Conservation (phyloP, 805 yeast genomes). For the Metschnikowia corniflorae region DNA sequence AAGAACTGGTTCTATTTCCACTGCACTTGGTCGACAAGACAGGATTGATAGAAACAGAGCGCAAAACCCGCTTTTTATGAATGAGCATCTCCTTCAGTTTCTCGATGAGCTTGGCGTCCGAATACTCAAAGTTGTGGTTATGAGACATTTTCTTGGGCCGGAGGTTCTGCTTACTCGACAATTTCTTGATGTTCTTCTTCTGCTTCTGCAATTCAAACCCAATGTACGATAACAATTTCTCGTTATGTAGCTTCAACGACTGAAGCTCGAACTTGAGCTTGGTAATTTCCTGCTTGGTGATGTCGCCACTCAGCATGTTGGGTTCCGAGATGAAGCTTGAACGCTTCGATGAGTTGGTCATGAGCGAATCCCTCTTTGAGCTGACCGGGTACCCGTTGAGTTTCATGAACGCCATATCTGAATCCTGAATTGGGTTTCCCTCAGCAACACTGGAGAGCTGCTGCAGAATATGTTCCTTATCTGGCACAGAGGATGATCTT, state of each 20-base stretch:
- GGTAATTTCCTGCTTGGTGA: constrained; percentile 46
- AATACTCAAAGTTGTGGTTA: constrained; percentile 35
- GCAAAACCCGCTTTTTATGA: constrained; percentile 39
- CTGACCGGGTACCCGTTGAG: constrained; percentile 25
- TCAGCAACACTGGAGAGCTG: constrained; percentile 17
- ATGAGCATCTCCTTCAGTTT: constrained; percentile 45
- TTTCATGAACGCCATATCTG: constrained; percentile 26
- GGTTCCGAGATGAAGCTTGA: constrained; percentile 28
- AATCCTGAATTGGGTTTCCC: constrained; percentile 17
- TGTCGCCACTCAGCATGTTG: constrained; percentile 21
- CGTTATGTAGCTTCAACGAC: constrained; percentile 52
- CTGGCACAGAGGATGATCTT: constrained; percentile 30
- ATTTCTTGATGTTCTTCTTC: constrained; percentile 38
- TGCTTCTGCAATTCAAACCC: constrained; percentile 54
- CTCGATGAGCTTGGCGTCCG: constrained; percentile 51
- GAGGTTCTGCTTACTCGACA: constrained; percentile 35
- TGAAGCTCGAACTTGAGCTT: constrained; percentile 51
- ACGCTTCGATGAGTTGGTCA: constrained; percentile 30
- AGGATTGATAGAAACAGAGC: constrained; percentile 35
- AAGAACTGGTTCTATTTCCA: constrained; percentile 1
- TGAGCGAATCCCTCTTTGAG: constrained; percentile 15
- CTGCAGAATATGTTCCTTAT: constrained; percentile 15
- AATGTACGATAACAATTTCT: constrained; percentile 52
- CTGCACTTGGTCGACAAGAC: constrained; percentile 14
- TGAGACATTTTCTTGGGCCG: constrained; percentile 18